Percentiles rank a stretch among this genome's conserved stretches.
These are phyloP conservation scores for Phytophthora boehmeriae DNA, from an alignment of 352 stramenopile species.

Conservation along the genomic window DNA sequence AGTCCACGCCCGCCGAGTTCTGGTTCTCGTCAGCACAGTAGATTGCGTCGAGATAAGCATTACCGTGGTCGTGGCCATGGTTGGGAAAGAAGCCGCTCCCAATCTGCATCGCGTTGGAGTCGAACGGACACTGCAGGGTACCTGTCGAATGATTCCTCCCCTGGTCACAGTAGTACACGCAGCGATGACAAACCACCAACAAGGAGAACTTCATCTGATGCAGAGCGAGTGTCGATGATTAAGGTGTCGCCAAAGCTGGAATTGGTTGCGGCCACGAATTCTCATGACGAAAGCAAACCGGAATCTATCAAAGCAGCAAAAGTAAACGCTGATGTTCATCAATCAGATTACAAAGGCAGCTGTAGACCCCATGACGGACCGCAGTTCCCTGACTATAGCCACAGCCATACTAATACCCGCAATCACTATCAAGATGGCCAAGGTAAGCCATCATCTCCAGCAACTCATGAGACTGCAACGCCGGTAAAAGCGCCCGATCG, in stretches of 20 bases:
- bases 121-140: slow-evolving; percentile 17
- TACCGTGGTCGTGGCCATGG: slow-evolving; percentile 3
- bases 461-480: slow-evolving; percentile 10
- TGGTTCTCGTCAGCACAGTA: slow-evolving; percentile 7
- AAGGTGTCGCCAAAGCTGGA: slow-evolving; percentile 7
- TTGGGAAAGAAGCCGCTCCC: slow-evolving; percentile 25
- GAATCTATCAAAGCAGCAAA: slow-evolving; percentile 7
- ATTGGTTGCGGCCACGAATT: not conserved
- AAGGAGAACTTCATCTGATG: slow-evolving; percentile 2
- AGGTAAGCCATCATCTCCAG: slow-evolving; percentile 18
- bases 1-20: slow-evolving; percentile 2
- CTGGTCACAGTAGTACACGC: slow-evolving; percentile 19
- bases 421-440: slow-evolving; percentile 12
- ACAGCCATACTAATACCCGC: slow-evolving; percentile 11
- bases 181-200: slow-evolving; percentile 12
- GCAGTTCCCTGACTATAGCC: slow-evolving; percentile 14
- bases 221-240: not conserved
- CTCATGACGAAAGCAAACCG: not conserved
- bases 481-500: slow-evolving; percentile 19
- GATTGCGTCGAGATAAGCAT: slow-evolving; percentile 7
- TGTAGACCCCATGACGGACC: not conserved
- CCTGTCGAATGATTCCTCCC: slow-evolving; percentile 22
- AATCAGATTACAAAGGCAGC: not conserved
- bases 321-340: not conserved
- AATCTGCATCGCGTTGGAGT: slow-evolving; percentile 18